Evolutionary conservation across 2,329 filamentous ascomycete genomes (phyloP).

Genomic region (Mycosphaerelloides madeirae): DNA sequence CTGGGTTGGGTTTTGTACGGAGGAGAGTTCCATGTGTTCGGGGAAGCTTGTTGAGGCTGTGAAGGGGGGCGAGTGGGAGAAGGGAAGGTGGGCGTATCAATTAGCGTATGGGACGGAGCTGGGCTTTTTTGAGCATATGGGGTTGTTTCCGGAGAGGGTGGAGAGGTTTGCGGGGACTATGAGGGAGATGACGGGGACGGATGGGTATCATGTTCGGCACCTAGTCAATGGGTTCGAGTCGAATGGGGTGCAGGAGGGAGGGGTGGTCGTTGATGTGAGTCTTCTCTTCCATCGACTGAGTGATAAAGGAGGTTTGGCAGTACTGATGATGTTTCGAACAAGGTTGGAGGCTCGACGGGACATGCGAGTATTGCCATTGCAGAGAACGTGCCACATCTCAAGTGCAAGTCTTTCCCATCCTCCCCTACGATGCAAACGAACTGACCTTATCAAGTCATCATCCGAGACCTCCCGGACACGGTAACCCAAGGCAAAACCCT

Average conservation of each 20-base stretch:
- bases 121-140: constrained; percentile 20
- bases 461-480: constrained; percentile 5
- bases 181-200: constrained; percentile 24
- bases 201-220: constrained; percentile 53
- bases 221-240: constrained; percentile 54
- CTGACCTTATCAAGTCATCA: no score
- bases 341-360: constrained; percentile 20
- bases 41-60: constrained; percentile 13
- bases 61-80: constrained; percentile 16
- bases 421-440: no score
- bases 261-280: constrained; percentile 50
- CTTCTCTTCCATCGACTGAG: neutral
- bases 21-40: constrained; percentile 5
- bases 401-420: no score
- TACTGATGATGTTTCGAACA: neutral
- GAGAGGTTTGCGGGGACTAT: constrained; percentile 19
- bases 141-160: constrained; percentile 13
- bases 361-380: constrained; percentile 3
- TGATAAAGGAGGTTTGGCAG: no score
- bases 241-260: constrained; percentile 42
- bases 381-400: constrained; percentile 2
- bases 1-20: constrained; percentile 7
- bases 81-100: constrained; percentile 18
- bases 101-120: constrained; percentile 12
- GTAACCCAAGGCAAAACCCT: constrained; percentile 1